Percentiles rank a stretch among this genome's conserved stretches.
Conservation (phyloP, 495 filamentous ascomycete species). For the Penicillium paxilli region DNA sequence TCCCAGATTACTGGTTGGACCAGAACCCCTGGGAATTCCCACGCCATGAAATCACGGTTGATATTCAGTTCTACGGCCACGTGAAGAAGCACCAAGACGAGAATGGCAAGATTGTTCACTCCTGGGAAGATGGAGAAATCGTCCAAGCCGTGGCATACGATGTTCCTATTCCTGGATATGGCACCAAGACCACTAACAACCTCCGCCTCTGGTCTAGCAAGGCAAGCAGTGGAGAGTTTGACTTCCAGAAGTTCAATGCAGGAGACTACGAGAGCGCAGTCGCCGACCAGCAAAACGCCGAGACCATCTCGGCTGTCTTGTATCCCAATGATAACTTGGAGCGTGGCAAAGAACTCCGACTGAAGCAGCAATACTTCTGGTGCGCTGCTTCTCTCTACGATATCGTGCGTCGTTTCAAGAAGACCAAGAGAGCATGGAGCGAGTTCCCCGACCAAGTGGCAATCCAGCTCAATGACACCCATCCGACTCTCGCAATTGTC, state of each 20-base stretch:
- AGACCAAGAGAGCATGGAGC: conserved; percentile 85
- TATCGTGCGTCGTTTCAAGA: conserved; percentile 97
- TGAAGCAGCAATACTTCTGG: conserved; percentile 99
- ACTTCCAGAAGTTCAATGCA: conserved; percentile 99
- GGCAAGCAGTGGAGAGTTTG: conserved; percentile 94
- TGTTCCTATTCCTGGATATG: conserved; percentile 90
- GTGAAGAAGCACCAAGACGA: conserved; percentile 74
- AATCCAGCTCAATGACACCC: conserved; percentile 97
- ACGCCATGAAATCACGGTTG: conserved; percentile 88
- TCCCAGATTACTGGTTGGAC: conserved; percentile 98
- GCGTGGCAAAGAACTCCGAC: conserved; percentile 90
- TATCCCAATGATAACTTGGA: conserved; percentile 98
- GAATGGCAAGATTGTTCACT: conserved; percentile 65
- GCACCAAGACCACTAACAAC: conserved; percentile 91
- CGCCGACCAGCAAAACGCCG: conserved; percentile 89
- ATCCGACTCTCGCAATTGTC: conserved; percentile 93
- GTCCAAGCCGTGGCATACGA: conserved; percentile 95
- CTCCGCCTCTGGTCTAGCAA: conserved; percentile 96
- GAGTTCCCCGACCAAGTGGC: conserved; percentile 94
- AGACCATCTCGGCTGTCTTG: conserved; percentile 96
- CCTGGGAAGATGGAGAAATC: conserved; percentile 91
- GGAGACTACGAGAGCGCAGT: conserved; percentile 98
- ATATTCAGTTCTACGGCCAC: conserved; percentile 92
- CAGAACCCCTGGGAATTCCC: conserved; percentile 99
- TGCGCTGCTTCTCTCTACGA: conserved; percentile 94